Percentiles rank a stretch among this genome's conserved stretches.
Conservation (phyloP, 2,329 filamentous ascomycete species). For the Gyromitra esculenta region DNA sequence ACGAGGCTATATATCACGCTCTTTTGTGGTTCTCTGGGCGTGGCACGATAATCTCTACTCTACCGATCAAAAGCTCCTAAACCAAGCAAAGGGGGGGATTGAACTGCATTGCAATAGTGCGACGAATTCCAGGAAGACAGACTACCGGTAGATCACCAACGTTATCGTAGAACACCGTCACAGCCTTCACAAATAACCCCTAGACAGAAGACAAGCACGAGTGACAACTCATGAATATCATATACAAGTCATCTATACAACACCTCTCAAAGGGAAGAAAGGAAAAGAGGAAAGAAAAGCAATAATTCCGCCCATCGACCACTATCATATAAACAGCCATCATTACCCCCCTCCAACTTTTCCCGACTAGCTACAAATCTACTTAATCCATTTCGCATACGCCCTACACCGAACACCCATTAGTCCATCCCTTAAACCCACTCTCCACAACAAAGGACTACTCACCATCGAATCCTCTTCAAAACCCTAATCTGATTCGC, state of each 20-base stretch:
- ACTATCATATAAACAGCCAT: constrained; percentile 3
- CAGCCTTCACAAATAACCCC: neutral
- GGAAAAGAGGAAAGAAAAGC: neutral
- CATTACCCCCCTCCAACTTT: neutral
- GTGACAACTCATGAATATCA: constrained; percentile 9
- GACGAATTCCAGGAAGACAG: too few relatives aligned
- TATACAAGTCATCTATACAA: neutral
- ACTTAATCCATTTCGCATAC: constrained; percentile 50
- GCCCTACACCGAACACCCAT: constrained; percentile 28
- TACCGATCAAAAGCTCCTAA: too few relatives aligned
- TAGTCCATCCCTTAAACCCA: neutral
- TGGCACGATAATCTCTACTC: too few relatives aligned
- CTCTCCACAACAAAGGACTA: neutral
- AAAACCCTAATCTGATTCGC: constrained; percentile 80
- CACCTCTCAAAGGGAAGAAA: neutral
- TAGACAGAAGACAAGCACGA: neutral
- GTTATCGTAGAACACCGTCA: neutral
- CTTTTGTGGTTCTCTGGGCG: too few relatives aligned
- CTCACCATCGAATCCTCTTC: constrained; percentile 90
- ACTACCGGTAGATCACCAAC: neutral
- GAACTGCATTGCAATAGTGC: too few relatives aligned
- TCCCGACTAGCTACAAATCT: neutral
- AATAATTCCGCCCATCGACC: neutral
- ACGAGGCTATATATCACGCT: too few relatives aligned
- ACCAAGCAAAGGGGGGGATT: too few relatives aligned